Evolutionary conservation across 176 grass and related monocot species (phyloP).

Genomic region (Cenchrus fungigraminus): DNA sequence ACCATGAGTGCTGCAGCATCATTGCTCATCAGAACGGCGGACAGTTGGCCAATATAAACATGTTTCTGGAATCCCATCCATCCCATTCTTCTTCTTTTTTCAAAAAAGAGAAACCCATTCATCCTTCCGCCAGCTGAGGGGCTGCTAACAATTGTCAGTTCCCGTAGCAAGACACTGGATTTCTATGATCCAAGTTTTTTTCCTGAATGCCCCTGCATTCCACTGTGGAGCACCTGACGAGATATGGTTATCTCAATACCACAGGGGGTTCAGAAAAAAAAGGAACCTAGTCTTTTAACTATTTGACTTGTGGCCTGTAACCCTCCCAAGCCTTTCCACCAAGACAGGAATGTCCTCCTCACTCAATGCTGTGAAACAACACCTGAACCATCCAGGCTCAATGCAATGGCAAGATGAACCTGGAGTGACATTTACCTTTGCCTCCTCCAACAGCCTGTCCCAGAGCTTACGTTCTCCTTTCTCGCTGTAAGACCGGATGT

Average conservation of each 20-base stretch:
- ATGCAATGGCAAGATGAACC: slow-evolving; percentile 98
- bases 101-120: background rate
- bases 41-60: background rate
- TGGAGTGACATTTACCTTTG: slow-evolving; percentile 86
- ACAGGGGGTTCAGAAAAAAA: background rate
- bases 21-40: background rate
- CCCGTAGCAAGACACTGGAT: background rate
- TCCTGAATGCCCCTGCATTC: slow-evolving; percentile 9
- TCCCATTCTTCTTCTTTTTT: no score
- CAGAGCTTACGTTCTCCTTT: slow-evolving; percentile 88
- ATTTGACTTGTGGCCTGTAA: slow-evolving; percentile 47
- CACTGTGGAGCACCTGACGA: background rate
- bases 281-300: background rate
- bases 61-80: background rate
- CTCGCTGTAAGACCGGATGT: slow-evolving; percentile 81
- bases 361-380: slow-evolving; percentile 79
- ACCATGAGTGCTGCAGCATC: background rate
- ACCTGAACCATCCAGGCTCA: slow-evolving; percentile 94
- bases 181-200: background rate
- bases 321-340: slow-evolving; percentile 72
- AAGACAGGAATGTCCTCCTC: slow-evolving; percentile 84
- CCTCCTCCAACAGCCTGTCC: slow-evolving; percentile 74
- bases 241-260: slow-evolving; percentile 32
- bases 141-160: slow-evolving; percentile 6
- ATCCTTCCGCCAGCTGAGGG: background rate